A percentile compares a stretch with the other conserved stretches of the same genome.
Evolutionary conservation across 768 basidiomycete genomes (phyloP).

Genomic region (Hypholoma sublateritium): DNA sequence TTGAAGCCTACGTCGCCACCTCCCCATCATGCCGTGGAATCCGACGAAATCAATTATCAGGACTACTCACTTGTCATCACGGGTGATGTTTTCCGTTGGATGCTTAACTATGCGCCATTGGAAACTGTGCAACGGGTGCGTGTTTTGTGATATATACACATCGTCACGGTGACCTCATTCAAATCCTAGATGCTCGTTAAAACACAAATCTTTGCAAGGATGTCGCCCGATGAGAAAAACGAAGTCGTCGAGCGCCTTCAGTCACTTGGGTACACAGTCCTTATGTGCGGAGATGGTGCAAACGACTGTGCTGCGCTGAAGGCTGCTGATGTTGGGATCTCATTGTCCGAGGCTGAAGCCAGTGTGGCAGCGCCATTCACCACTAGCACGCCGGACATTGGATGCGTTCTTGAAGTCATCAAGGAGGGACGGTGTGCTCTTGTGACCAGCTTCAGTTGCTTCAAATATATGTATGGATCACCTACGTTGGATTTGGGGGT

Average conservation of each 20-base stretch:
- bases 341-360: slow-evolving; percentile 96
- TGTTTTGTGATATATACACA: slow-evolving; percentile 1
- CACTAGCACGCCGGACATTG: slow-evolving; percentile 88
- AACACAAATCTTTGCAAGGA: slow-evolving; percentile 93
- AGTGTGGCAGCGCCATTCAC: slow-evolving; percentile 99
- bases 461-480: slow-evolving; percentile 95
- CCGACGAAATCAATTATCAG: slow-evolving; percentile 70
- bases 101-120: slow-evolving; percentile 90
- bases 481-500: background rate
- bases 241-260: slow-evolving; percentile 96
- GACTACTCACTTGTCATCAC: slow-evolving; percentile 93
- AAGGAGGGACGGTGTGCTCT: slow-evolving; percentile 94
- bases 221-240: slow-evolving; percentile 99
- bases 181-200: slow-evolving; percentile 88
- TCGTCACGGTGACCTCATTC: background rate
- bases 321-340: slow-evolving; percentile 97
- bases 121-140: slow-evolving; percentile 92
- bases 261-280: slow-evolving; percentile 89
- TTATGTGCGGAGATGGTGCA: slow-evolving; percentile 99
- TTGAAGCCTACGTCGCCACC: slow-evolving; percentile 78
- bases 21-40: slow-evolving; percentile 68
- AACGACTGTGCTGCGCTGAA: slow-evolving; percentile 99
- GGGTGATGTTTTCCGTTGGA: slow-evolving; percentile 97
- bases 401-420: slow-evolving; percentile 95
- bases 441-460: slow-evolving; percentile 98